These are phyloP conservation scores for Euphorbia lathyris DNA, from an alignment of 345 rosid species.

Conservation along the genomic window DNA sequence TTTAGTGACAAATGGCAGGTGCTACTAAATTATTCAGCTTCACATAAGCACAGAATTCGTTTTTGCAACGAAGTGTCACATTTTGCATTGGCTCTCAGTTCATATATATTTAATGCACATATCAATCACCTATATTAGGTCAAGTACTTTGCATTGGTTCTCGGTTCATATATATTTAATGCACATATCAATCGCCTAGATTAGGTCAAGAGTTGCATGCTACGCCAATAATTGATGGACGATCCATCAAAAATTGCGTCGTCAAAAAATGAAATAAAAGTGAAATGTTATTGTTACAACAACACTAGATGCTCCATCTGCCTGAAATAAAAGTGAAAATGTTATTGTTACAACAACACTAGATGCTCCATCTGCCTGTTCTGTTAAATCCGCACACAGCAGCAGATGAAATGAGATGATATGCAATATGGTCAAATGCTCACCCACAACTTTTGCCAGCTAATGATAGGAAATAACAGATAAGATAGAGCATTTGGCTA, in stretches of 20 bases:
- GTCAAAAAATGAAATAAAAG: constrained; percentile 15
- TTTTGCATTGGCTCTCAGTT: not conserved
- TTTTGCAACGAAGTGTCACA: not conserved
- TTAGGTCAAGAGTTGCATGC: not conserved
- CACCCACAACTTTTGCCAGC: not conserved
- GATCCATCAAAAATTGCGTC: not conserved
- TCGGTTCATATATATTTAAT: not conserved
- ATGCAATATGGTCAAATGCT: constrained; percentile 5
- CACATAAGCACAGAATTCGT: not conserved
- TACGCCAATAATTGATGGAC: not conserved
- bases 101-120: not conserved
- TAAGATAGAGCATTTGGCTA: constrained; percentile 3
- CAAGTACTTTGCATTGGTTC: no score
- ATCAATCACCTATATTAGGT: not conserved
- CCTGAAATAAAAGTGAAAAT: no score
- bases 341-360: no score
- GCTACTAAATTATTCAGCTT: not conserved
- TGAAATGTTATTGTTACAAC: constrained; percentile 33
- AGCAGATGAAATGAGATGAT: not conserved
- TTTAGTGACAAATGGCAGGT: not conserved
- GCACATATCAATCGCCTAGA: not conserved
- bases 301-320: constrained; percentile 23
- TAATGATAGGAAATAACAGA: constrained; percentile 1
- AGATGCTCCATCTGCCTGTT: constrained; percentile 12
- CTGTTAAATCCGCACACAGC: constrained; percentile 8